A percentile compares a stretch with the other conserved stretches of the same genome.
phyloP scores from a whole-genome alignment of 1,284 basidiomycete genomes.

The Ustilago loliicola region DNA sequence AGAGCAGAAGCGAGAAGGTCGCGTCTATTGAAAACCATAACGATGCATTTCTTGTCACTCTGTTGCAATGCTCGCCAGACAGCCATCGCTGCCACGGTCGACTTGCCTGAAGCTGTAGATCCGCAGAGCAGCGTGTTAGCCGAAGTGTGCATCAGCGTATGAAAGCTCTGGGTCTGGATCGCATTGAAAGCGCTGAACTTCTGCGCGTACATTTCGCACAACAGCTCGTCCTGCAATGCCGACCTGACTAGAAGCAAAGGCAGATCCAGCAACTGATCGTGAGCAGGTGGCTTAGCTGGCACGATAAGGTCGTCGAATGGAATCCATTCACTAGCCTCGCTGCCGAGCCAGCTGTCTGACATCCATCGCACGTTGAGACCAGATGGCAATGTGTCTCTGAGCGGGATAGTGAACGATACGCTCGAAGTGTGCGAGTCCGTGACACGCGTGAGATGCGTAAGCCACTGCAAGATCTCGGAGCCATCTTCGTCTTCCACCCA shows the following conservation, averaged over 20 bases:
- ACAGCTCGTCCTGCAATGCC: constrained; percentile 67
- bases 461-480: constrained; percentile 84
- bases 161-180: constrained; percentile 90
- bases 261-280: constrained; percentile 81
- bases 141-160: constrained; percentile 81
- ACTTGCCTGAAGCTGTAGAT: constrained; percentile 86
- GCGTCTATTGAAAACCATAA: constrained; percentile 22
- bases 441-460: constrained; percentile 63
- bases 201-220: constrained; percentile 58
- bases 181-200: constrained; percentile 79
- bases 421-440: constrained; percentile 72
- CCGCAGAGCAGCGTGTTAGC: constrained; percentile 84
- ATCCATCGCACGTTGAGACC: constrained; percentile 77
- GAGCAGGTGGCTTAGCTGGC: constrained; percentile 78
- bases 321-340: constrained; percentile 81
- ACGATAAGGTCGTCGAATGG: constrained; percentile 81
- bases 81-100: constrained; percentile 74
- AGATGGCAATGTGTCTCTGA: constrained; percentile 67
- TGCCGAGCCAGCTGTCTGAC: constrained; percentile 94
- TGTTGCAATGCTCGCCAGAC: constrained; percentile 40
- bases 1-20: constrained; percentile 31
- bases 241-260: constrained; percentile 80
- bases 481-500: constrained; percentile 93
- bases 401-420: constrained; percentile 70
- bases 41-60: constrained; percentile 16